These are phyloP conservation scores for Tetrapyrgos nigripes DNA, from an alignment of 1,284 basidiomycete species.

Conservation along the genomic window DNA sequence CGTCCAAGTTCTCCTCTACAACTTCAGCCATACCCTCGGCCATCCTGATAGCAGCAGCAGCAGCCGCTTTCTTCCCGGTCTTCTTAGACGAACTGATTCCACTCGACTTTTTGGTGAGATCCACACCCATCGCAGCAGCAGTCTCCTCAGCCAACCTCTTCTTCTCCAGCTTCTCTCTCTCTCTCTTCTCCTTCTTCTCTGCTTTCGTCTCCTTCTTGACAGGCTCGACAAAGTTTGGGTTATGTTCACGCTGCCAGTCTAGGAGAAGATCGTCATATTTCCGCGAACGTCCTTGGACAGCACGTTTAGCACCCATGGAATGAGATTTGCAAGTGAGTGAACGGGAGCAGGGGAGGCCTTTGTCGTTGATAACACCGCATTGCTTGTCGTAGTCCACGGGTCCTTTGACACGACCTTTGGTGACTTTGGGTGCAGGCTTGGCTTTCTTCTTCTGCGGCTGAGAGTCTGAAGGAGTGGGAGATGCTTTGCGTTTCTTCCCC, in stretches of 20 bases:
- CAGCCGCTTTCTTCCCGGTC: constrained; percentile 50
- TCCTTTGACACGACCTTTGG: constrained; percentile 79
- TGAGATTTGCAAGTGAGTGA: constrained; percentile 98
- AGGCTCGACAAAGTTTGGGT: constrained; percentile 92
- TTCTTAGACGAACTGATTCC: constrained; percentile 54
- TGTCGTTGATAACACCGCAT: constrained; percentile 98
- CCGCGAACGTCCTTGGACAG: constrained; percentile 87
- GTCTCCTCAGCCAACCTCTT: constrained; percentile 72
- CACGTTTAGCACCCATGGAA: constrained; percentile 95
- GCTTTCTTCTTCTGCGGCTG: constrained; percentile 82
- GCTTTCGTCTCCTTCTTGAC: constrained; percentile 84
- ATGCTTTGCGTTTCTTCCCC: constrained; percentile 79
- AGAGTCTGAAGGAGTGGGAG: constrained; percentile 49
- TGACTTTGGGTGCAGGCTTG: constrained; percentile 73
- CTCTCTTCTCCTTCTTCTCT: constrained; percentile 81
- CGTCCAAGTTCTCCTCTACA: constrained; percentile 76
- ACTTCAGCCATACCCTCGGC: constrained; percentile 58
- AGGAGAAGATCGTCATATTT: constrained; percentile 88
- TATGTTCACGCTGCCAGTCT: constrained; percentile 93
- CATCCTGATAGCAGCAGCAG: constrained; percentile 48
- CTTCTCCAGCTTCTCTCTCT: constrained; percentile 79
- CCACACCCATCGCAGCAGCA: constrained; percentile 64
- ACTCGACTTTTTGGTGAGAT: constrained; percentile 42
- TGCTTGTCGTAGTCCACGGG: constrained; percentile 93
- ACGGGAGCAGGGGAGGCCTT: constrained; percentile 92